Base-by-base conservation (phyloP, 2,329 filamentous ascomycete species). In the Cladosporium sp. region DNA sequence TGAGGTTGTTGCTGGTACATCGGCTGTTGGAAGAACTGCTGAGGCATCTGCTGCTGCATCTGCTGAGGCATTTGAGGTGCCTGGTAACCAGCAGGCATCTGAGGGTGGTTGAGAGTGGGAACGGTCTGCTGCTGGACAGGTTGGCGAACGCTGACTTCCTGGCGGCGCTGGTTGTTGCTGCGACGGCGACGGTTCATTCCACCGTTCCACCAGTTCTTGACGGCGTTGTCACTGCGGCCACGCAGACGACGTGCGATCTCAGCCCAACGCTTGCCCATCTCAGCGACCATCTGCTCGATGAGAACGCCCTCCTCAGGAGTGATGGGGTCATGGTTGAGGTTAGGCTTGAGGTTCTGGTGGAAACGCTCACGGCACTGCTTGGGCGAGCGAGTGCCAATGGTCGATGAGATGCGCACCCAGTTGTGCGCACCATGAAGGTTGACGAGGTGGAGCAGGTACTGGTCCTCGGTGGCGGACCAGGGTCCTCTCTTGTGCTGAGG, bases 151-250 rank as follows among this genome's bases (percentile, higher is more conserved):
- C 70, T 67, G 58, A 68, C 65, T 58, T 73, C 70, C 39, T 67
- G 64, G 25, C 71, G 70, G 51, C 71, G 70, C 42, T 69, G 67
- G 62, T 71, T 73, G 69, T 63, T 72, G 65, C 58, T 74, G 61
- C 78, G 75, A 69, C 77, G 76, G 68, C 88, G 82, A 69, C 92
- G 85, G 77, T 96, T 96, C 82, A 92, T 89, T 72, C 88, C 90
- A 51, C 92, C 92, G 72, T 96, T 96, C 90, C 90, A 96, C 91
- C 92, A 97, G 75, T 97, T 97, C 84, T 97, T 97, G 63, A 97
- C 90, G 28, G 90, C 89, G 70, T 97, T 97, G 78, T 97, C 92
- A 73, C 92, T 96, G 69, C 92, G 88, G 64, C 91, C 91, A 57
- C 88, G 83, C 19, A 97, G 82, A 47, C 85, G 82, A 65, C 92